phyloP scores from a whole-genome alignment of 371 early-diverging fungal species.

The Rhizomucor miehei region DNA sequence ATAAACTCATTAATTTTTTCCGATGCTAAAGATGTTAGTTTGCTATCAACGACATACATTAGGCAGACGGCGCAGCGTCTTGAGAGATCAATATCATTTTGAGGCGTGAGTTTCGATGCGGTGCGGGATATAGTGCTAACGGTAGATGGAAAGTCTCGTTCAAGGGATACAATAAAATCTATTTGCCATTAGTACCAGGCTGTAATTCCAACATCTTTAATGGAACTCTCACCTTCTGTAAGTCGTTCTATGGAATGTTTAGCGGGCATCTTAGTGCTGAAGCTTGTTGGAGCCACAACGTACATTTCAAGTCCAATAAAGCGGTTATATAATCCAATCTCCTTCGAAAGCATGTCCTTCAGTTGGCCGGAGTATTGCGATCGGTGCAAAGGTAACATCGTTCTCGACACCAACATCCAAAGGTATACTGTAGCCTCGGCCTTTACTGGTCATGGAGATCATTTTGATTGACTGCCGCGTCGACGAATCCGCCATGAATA shows the following conservation, averaged over 20 bases:
- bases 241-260: slow-evolving; percentile 69
- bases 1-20: not conserved
- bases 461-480: slow-evolving; percentile 80
- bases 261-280: slow-evolving; percentile 52
- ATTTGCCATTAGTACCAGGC: not conserved
- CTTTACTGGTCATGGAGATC: slow-evolving; percentile 77
- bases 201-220: no score
- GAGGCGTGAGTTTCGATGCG: slow-evolving; percentile 67
- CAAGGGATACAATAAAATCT: slow-evolving; percentile 79
- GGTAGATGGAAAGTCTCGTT: slow-evolving; percentile 84
- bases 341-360: slow-evolving; percentile 78
- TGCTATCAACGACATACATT: slow-evolving; percentile 33
- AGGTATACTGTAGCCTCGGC: slow-evolving; percentile 84
- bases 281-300: slow-evolving; percentile 45
- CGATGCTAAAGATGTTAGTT: not conserved
- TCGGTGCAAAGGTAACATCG: slow-evolving; percentile 26
- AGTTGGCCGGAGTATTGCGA: slow-evolving; percentile 75
- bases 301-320: slow-evolving; percentile 43
- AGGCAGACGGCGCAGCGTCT: slow-evolving; percentile 54
- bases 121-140: slow-evolving; percentile 85
- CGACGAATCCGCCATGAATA: slow-evolving; percentile 78
- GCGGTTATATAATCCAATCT: slow-evolving; percentile 73
- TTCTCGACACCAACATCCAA: slow-evolving; percentile 69
- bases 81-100: slow-evolving; percentile 34
- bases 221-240: slow-evolving; percentile 73